These are phyloP conservation scores for Stagonosporopsis rhizophila DNA, from an alignment of 2,329 filamentous ascomycete species.

Conservation along the genomic window DNA sequence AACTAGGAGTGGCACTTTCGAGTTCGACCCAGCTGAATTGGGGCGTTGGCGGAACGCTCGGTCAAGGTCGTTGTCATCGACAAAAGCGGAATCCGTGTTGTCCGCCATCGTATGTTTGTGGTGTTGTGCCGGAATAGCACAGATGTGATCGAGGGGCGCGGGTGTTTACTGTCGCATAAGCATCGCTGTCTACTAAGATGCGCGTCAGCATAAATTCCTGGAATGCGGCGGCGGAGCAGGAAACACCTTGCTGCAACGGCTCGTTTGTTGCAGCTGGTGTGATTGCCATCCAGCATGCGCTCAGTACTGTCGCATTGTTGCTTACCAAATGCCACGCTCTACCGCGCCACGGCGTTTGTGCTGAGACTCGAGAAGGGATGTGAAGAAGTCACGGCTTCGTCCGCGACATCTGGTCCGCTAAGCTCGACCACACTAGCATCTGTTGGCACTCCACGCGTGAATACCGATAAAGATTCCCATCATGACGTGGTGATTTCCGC, in stretches of 20 bases:
- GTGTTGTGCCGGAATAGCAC: not conserved
- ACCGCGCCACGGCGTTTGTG: not conserved
- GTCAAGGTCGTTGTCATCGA: conserved; percentile 42
- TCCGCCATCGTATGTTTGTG: conserved; percentile 27
- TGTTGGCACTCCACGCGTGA: conserved; percentile 5
- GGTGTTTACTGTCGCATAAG: conserved; percentile 19
- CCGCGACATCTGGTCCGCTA: conserved; percentile 29
- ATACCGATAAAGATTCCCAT: conserved; percentile 4
- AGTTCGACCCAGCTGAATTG: conserved; percentile 17
- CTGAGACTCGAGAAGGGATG: not conserved
- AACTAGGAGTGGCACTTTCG: conserved; percentile 18
- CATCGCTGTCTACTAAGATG: conserved; percentile 22
- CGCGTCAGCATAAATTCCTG: not conserved
- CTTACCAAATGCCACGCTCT: conserved; percentile 29
- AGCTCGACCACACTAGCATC: conserved; percentile 5
- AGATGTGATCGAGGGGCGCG: conserved; percentile 2
- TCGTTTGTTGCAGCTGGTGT: not conserved
- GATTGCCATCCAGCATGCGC: conserved; percentile 17
- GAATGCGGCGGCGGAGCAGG: not conserved
- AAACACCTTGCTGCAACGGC: not conserved
- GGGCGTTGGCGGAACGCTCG: conserved; percentile 28
- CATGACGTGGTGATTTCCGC: conserved; percentile 13
- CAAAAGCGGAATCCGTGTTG: conserved; percentile 38
- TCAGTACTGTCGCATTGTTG: conserved; percentile 19
- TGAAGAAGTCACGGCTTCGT: conserved; percentile 9